Evolutionary conservation across 2,329 filamentous ascomycete genomes (phyloP), one percentile per base, ranked within the genome.

Genomic region (Byssochlamys sp.): DNA sequence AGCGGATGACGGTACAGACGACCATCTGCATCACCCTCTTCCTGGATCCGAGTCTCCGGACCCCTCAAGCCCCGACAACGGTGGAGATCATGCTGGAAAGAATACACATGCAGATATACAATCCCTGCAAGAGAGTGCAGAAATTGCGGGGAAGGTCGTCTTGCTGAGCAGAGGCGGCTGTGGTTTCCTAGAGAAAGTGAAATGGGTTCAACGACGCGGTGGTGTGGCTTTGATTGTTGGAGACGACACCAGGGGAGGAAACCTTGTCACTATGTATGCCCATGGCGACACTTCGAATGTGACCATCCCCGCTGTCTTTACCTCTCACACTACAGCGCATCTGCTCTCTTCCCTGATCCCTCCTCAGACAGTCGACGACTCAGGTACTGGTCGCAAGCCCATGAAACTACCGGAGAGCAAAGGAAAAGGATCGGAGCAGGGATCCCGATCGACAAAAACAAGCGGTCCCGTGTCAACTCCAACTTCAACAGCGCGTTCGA

Each of bases 261-360:
- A 88, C 35, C 77, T 99, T 60, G 89, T 97, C 54, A 94, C 95
- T 65, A 99, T 99, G 94, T 97, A 96, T 72, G 94, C 94, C n/a
- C 85, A 89, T 67, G 94, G 92, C 39, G 91, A 97, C 69, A 96
- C 92, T 2, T 95, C 91, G 33, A 96, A 96, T 67, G 84, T 97
- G 63, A 90, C 90, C 0, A 96, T 99, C 56, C 91, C 94, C 1
- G 90, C 94, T 0, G 81, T 97, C 9, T 99, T 99, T 73, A 97
- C 94, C 0, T 95, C 92, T 0, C 85, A 94, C 65, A 97, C 91
- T 0, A 97, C 92, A 0, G 94, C 94, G 1, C 92, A 96, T 71
- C 80, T 99, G 12, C 80, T 99, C 14, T 95, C 91, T 1, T 91
- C 91, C 6, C 80, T 97, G 60, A 86, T 94, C 58, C 89, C 91